Percentiles rank a stretch among this genome's conserved stretches.
Evolutionary conservation across 179 eudicot genomes (phyloP).

Genomic region (Amaranthus tricolor): DNA sequence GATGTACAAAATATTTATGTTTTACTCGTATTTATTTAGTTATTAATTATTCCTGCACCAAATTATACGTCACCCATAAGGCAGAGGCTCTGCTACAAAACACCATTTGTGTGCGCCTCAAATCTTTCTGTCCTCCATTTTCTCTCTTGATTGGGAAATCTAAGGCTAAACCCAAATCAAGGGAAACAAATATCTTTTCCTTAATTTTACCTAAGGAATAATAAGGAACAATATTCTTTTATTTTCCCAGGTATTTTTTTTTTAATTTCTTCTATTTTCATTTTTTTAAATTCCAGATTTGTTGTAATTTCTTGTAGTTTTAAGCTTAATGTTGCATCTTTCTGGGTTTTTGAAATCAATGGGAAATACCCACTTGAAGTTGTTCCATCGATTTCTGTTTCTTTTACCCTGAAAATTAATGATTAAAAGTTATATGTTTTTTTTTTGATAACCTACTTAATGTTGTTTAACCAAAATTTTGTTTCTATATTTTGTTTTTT

Average conservation of each 20-base stretch:
- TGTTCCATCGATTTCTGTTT: background rate
- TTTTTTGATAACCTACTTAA: too few species aligned
- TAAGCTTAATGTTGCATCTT: background rate
- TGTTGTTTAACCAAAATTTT: background rate
- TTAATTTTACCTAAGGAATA: background rate
- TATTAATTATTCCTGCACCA: background rate
- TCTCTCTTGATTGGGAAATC: conserved; percentile 12
- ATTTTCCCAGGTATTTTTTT: conserved; percentile 20
- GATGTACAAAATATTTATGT: too few species aligned
- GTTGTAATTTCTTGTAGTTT: background rate
- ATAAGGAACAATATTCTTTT: background rate
- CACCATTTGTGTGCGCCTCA: conserved; percentile 28
- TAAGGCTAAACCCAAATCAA: conserved; percentile 17
- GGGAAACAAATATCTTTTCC: background rate
- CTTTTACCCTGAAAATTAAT: too few species aligned
- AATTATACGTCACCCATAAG: conserved; percentile 11
- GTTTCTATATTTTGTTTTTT: background rate
- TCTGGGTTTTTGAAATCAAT: background rate
- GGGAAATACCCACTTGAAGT: conserved; percentile 10
- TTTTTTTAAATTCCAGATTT: background rate
- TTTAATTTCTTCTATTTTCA: background rate
- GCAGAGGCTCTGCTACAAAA: conserved; percentile 19
- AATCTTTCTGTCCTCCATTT: conserved; percentile 17
- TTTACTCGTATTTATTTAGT: background rate
- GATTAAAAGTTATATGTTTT: too few species aligned